phyloP scores from a whole-genome alignment of 148 eudicot genomes.

The Rhododendron kiyosumense region DNA sequence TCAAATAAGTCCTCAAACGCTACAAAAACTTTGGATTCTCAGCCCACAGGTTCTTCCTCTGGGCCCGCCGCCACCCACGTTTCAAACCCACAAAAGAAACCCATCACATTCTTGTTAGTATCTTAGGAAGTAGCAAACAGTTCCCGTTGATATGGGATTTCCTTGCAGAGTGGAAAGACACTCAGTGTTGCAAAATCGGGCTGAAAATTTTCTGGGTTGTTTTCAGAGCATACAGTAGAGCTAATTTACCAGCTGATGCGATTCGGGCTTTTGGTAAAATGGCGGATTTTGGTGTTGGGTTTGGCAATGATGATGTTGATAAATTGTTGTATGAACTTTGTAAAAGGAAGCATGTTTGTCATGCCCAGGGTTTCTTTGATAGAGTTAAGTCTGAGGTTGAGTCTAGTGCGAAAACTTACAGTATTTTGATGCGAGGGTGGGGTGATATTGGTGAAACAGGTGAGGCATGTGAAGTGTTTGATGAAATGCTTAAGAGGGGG shows the following conservation, averaged over 20 bases:
- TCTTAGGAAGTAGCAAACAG: constrained; percentile 61
- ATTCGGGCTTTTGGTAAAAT: constrained; percentile 60
- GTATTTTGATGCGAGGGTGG: constrained; percentile 70
- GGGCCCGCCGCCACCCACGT: constrained; percentile 51
- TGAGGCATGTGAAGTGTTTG: constrained; percentile 51
- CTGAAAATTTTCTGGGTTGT: constrained; percentile 55
- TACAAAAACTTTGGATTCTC: constrained; percentile 66
- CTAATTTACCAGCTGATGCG: constrained; percentile 67
- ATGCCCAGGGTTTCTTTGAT: constrained; percentile 69
- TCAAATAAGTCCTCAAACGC: constrained; percentile 65
- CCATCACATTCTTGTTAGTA: constrained; percentile 49
- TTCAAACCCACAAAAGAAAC: constrained; percentile 43
- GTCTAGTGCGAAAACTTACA: constrained; percentile 47
- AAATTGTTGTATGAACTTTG: constrained; percentile 61
- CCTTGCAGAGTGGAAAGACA: constrained; percentile 42
- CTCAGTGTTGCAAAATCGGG: constrained; percentile 26
- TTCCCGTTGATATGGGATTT: constrained; percentile 82
- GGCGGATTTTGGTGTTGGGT: constrained; percentile 59
- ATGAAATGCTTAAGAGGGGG: constrained; percentile 75
- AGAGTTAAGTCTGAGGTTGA: constrained; percentile 33
- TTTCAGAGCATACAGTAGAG: constrained; percentile 58
- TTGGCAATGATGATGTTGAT: constrained; percentile 46
- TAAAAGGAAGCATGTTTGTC: constrained; percentile 45
- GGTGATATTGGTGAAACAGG: constrained; percentile 45
- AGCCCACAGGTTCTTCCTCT: constrained; percentile 72